Conservation (phyloP, 768 basidiomycete species). For the Tubosaeta sp. region DNA sequence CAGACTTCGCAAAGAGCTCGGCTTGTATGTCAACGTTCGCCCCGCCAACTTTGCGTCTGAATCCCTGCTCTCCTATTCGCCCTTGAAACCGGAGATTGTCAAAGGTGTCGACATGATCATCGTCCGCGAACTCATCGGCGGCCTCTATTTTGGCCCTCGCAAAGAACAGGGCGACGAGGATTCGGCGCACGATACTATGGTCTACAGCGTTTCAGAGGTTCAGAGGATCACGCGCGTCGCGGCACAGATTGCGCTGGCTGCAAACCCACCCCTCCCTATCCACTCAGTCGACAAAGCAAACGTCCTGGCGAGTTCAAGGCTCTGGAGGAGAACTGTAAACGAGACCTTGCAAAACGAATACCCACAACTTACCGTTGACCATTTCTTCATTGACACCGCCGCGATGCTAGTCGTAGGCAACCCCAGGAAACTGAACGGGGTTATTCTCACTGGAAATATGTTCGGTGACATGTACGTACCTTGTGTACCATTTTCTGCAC, state of each 20-base stretch:
- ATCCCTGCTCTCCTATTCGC: conserved; percentile 79
- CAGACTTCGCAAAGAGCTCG: conserved; percentile 82
- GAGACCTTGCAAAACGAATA: conserved; percentile 83
- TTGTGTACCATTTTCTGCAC: background rate
- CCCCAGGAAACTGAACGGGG: conserved; percentile 91
- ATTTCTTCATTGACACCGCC: conserved; percentile 92
- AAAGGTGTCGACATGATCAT: conserved; percentile 89
- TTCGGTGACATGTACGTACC: conserved; percentile 91
- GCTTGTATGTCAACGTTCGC: conserved; percentile 96
- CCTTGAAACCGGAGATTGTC: conserved; percentile 81
- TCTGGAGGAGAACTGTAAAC: conserved; percentile 92
- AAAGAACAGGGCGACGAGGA: conserved; percentile 77
- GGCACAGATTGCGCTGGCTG: conserved; percentile 81
- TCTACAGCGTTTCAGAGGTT: conserved; percentile 88
- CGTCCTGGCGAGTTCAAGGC: conserved; percentile 88
- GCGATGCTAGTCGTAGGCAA: conserved; percentile 92
- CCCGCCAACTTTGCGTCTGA: conserved; percentile 95
- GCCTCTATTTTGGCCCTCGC: conserved; percentile 91
- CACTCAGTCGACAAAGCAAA: conserved; percentile 99
- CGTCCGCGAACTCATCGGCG: conserved; percentile 93
- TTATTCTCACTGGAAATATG: conserved; percentile 92
- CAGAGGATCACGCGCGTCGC: conserved; percentile 95
- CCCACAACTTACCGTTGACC: conserved; percentile 82
- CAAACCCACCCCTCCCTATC: conserved; percentile 80
- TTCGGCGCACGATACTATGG: conserved; percentile 87